Evolutionary conservation across 257 asterid species (phyloP).

Genomic region (Przewalskia tangutica): DNA sequence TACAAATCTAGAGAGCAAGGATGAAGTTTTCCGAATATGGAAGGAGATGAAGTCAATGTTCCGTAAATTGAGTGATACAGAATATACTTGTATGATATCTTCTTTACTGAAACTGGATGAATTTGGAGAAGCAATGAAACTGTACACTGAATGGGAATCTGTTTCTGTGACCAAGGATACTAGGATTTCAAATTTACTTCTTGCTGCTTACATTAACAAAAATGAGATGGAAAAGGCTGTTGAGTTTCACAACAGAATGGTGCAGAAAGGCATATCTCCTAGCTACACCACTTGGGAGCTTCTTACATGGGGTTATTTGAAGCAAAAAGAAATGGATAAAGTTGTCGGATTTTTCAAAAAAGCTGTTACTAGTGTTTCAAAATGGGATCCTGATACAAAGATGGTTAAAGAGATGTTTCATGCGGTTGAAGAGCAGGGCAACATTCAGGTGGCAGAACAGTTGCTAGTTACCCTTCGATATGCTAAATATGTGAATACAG

Average conservation of each 20-base stretch:
- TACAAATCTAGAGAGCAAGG: constrained; percentile 40
- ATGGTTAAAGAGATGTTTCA: constrained; percentile 38
- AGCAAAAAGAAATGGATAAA: constrained; percentile 33
- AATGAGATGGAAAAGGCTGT: constrained; percentile 61
- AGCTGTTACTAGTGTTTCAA: constrained; percentile 52
- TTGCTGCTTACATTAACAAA: constrained; percentile 61
- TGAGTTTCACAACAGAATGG: constrained; percentile 44
- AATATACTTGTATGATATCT: constrained; percentile 67
- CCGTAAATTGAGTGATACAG: constrained; percentile 58
- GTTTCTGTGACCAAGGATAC: constrained; percentile 66
- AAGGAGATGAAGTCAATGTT: constrained; percentile 58
- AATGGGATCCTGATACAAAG: constrained; percentile 67
- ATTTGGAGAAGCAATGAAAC: constrained; percentile 54
- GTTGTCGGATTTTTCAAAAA: constrained; percentile 51
- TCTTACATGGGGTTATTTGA: constrained; percentile 72
- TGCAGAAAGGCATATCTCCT: constrained; percentile 34
- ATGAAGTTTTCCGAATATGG: constrained; percentile 60
- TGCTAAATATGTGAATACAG: constrained; percentile 46
- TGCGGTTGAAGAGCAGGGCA: constrained; percentile 56
- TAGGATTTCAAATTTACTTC: constrained; percentile 71
- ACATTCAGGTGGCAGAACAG: constrained; percentile 61
- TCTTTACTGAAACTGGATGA: constrained; percentile 60
- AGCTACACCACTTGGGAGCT: constrained; percentile 91
- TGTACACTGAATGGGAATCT: constrained; percentile 79
- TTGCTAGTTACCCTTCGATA: constrained; percentile 45